phyloP scores from a whole-genome alignment of 176 grass and related monocot genomes.

The Urochloa ruziziensis region DNA sequence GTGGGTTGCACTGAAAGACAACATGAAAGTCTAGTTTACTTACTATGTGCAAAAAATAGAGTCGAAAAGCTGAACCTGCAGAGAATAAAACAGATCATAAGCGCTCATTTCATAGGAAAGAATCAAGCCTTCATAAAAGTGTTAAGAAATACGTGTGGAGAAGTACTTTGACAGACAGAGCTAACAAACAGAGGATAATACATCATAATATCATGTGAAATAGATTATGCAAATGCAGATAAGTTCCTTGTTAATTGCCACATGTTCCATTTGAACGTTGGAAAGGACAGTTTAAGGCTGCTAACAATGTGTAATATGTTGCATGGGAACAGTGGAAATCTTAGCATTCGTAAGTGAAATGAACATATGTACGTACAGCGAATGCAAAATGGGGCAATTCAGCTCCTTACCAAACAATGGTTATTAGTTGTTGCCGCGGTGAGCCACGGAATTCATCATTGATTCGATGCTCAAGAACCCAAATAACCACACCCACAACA shows the following conservation, averaged over 20 bases:
- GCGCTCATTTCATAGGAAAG: slow-evolving; percentile 13
- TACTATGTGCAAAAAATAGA: slow-evolving; percentile 96
- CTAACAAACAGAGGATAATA: neutral
- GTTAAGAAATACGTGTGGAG: neutral
- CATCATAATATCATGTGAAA: neutral
- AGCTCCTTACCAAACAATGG: slow-evolving; percentile 73
- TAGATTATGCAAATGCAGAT: neutral
- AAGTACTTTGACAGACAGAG: neutral
- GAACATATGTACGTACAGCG: neutral
- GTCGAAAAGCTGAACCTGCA: slow-evolving; percentile 99
- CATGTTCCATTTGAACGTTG: neutral
- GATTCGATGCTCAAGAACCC: slow-evolving; percentile 92
- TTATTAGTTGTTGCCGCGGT: slow-evolving; percentile 69
- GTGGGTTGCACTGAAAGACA: neutral
- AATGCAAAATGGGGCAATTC: neutral
- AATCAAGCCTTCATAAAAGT: neutral
- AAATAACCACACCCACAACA: slow-evolving; percentile 80
- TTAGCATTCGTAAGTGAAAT: slow-evolving; percentile 8
- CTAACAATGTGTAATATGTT: neutral
- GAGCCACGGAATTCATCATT: slow-evolving; percentile 94
- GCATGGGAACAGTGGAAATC: neutral
- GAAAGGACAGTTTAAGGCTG: neutral
- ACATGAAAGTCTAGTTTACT: slow-evolving; percentile 48
- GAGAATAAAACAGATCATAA: slow-evolving; percentile 19
- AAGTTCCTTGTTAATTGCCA: neutral